phyloP scores from a whole-genome alignment of 768 basidiomycete species.

The Lactarius tabidus region DNA sequence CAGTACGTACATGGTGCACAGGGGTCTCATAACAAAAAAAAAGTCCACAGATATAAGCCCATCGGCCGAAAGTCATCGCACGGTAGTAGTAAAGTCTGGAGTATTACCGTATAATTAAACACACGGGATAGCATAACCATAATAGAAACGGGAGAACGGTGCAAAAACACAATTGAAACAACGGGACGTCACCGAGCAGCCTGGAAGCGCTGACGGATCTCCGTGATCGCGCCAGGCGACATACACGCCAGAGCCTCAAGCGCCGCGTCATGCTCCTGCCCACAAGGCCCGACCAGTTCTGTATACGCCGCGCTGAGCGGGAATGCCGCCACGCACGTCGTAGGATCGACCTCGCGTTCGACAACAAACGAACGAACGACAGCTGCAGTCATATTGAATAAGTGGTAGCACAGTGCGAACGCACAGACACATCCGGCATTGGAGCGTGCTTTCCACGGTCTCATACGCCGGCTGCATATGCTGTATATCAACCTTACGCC shows the following conservation, averaged over 20 bases:
- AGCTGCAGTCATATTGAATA: too few relatives aligned
- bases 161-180: background rate
- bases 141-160: too few relatives aligned
- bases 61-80: too few relatives aligned
- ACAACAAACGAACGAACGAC: too few relatives aligned
- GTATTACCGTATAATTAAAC: too few relatives aligned
- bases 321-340: constrained; percentile 3
- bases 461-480: constrained; percentile 22
- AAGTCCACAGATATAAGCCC: too few relatives aligned
- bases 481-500: constrained; percentile 17
- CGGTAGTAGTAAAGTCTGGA: too few relatives aligned
- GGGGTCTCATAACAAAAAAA: too few relatives aligned
- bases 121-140: too few relatives aligned
- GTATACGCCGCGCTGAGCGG: constrained; percentile 1
- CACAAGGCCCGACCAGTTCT: constrained; percentile 18
- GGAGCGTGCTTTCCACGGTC: constrained; percentile 7
- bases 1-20: too few relatives aligned
- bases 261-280: constrained; percentile 17
- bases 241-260: constrained; percentile 18
- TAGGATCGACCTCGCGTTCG: constrained; percentile 17
- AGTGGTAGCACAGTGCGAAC: too few relatives aligned
- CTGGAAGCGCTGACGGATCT: constrained; percentile 17
- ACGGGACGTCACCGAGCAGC: background rate
- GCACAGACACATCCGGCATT: constrained; percentile 23
- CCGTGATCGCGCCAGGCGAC: constrained; percentile 11